Evolutionary conservation across 306 rosid genomes (phyloP).

Genomic region (Mucuna pruriens): DNA sequence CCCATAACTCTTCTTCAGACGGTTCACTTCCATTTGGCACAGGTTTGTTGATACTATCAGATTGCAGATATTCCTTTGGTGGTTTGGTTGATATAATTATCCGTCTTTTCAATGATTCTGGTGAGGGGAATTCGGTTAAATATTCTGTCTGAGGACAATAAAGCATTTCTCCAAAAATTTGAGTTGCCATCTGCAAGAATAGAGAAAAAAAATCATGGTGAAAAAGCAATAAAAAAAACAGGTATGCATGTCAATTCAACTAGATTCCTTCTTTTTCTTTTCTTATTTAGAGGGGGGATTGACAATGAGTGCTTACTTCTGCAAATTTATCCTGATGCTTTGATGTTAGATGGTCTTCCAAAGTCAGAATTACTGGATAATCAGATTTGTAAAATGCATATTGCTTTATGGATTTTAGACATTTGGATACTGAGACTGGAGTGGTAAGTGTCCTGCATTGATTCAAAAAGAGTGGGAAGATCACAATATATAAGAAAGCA

Average conservation of each 20-base stretch:
- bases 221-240: conserved; percentile 16
- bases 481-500: background rate
- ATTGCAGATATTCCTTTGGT: conserved; percentile 62
- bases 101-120: conserved; percentile 64
- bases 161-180: conserved; percentile 71
- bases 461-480: conserved; percentile 10
- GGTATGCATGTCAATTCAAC: background rate
- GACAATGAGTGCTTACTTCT: conserved; percentile 46
- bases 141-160: conserved; percentile 55
- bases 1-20: conserved; percentile 58
- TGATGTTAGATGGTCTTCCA: conserved; percentile 83
- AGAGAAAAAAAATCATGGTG: conserved; percentile 21
- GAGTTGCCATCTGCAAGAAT: conserved; percentile 60
- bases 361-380: conserved; percentile 83
- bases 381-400: conserved; percentile 78
- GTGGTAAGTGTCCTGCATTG: conserved; percentile 80
- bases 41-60: conserved; percentile 24
- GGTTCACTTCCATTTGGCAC: conserved; percentile 53
- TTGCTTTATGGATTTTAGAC: conserved; percentile 78
- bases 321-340: conserved; percentile 77
- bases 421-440: conserved; percentile 73
- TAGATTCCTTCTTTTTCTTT: background rate
- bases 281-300: background rate
- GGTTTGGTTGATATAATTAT: conserved; percentile 86
- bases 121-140: conserved; percentile 81